Conservation (phyloP, 2,329 filamentous ascomycete genomes). For the Clarireedia paspali region DNA sequence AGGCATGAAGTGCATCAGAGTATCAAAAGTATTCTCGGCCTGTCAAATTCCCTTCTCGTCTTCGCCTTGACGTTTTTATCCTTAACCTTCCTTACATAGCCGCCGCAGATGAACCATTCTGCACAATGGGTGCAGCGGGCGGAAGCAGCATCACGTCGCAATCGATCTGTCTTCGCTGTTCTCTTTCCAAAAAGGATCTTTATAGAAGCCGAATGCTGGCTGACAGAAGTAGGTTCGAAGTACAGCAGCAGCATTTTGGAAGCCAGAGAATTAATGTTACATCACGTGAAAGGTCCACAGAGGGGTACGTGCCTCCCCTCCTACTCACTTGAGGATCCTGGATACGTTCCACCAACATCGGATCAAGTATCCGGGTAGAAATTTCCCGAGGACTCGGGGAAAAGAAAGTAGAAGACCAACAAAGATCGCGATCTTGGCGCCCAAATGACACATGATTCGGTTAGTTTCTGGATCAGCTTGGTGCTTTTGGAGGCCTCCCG, state of each 20-base stretch:
- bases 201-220: too few species aligned
- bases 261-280: too few species aligned
- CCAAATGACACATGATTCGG: neutral
- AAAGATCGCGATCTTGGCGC: neutral
- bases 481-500: neutral
- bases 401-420: neutral
- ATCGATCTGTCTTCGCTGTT: too few species aligned
- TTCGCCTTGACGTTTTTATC: too few species aligned
- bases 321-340: neutral
- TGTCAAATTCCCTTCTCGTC: neutral
- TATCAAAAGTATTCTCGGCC: neutral
- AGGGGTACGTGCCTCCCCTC: neutral
- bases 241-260: too few species aligned
- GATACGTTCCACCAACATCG: neutral
- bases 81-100: too few species aligned
- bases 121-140: too few species aligned
- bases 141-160: too few species aligned
- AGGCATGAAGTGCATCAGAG: neutral
- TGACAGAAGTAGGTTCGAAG: too few species aligned
- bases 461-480: neutral
- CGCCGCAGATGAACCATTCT: too few species aligned
- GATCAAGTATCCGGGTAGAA: neutral
- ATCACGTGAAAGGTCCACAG: too few species aligned
- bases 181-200: too few species aligned
- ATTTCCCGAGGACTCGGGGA: neutral